Evolutionary conservation across 768 basidiomycete genomes (phyloP).

Genomic region (Tricholoma terreum): DNA sequence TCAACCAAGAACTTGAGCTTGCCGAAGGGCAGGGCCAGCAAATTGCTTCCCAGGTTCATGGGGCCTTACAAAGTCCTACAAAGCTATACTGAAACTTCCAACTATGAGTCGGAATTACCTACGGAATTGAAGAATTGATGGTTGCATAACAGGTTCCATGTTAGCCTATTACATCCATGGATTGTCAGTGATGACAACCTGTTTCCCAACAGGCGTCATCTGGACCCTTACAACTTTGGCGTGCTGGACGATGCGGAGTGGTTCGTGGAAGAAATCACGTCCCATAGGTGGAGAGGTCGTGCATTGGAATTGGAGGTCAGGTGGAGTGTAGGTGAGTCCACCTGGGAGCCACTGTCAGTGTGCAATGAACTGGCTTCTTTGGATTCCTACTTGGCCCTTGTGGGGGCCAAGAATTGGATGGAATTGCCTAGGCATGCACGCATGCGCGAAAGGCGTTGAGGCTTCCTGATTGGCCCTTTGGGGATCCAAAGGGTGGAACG

Average conservation of each 20-base stretch:
- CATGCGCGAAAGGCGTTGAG: neutral
- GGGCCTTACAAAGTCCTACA: slow-evolving; percentile 33
- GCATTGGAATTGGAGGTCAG: neutral
- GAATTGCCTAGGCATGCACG: neutral
- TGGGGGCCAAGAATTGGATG: neutral
- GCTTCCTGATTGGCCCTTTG: neutral
- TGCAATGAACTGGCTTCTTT: too few relatives aligned
- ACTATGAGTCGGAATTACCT: too few relatives aligned
- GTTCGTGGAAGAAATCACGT: too few relatives aligned
- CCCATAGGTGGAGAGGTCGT: too few relatives aligned
- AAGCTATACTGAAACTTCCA: slow-evolving; percentile 16
- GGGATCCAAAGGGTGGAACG: too few relatives aligned
- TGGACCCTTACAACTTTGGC: neutral
- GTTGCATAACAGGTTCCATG: neutral
- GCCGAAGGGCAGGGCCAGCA: slow-evolving; percentile 26
- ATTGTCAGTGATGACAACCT: neutral
- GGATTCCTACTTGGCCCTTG: neutral
- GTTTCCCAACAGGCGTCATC: too few relatives aligned
- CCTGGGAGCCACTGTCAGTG: too few relatives aligned
- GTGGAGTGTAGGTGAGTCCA: neutral
- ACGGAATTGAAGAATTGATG: neutral
- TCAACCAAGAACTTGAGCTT: slow-evolving; percentile 33
- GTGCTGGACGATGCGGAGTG: too few relatives aligned
- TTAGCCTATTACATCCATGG: neutral
- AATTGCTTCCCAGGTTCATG: slow-evolving; percentile 34